Percentiles rank a stretch among this genome's conserved stretches.
Evolutionary conservation across 495 filamentous ascomycete species (phyloP).

Genomic region (Coniosporium apollinis): DNA sequence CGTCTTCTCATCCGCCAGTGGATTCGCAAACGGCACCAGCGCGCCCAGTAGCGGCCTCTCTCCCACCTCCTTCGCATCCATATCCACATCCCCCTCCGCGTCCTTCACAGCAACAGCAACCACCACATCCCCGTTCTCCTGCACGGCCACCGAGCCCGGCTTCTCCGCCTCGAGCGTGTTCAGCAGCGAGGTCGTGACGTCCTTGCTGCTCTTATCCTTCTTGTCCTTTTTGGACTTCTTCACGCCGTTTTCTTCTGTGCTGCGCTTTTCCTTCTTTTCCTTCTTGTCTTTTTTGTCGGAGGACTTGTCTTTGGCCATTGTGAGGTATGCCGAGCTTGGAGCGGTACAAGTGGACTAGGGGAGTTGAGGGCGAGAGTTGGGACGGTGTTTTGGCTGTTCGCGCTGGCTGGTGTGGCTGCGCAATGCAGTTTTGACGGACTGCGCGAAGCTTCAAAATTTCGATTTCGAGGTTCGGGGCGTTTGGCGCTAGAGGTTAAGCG

Average conservation of each 20-base stretch:
- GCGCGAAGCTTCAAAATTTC: no score
- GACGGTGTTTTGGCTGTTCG: no score
- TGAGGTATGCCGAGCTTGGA: no score
- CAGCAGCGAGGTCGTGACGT: constrained; percentile 14
- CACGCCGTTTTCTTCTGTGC: constrained; percentile 45
- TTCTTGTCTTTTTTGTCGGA: constrained; percentile 39
- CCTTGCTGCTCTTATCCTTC: constrained; percentile 27
- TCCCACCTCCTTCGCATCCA: constrained; percentile 14
- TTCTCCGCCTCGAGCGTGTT: constrained; percentile 8
- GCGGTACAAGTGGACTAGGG: no score
- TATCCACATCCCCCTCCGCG: constrained; percentile 12
- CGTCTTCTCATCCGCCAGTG: constrained; percentile 76
- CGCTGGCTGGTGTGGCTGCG: no score
- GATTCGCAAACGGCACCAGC: constrained; percentile 83
- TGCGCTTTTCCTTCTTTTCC: constrained; percentile 54
- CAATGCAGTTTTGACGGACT: no score
- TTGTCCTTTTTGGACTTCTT: constrained; percentile 39
- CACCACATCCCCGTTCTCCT: constrained; percentile 16
- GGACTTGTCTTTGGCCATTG: constrained; percentile 21
- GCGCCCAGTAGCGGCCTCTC: constrained; percentile 41
- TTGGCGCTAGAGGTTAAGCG: no score
- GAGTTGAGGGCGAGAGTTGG: no score
- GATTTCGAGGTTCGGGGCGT: no score
- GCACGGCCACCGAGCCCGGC: constrained; percentile 3
- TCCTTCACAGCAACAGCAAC: constrained; percentile 11